phyloP scores from a whole-genome alignment of 176 grass and related monocot species.

The Cocos nucifera region DNA sequence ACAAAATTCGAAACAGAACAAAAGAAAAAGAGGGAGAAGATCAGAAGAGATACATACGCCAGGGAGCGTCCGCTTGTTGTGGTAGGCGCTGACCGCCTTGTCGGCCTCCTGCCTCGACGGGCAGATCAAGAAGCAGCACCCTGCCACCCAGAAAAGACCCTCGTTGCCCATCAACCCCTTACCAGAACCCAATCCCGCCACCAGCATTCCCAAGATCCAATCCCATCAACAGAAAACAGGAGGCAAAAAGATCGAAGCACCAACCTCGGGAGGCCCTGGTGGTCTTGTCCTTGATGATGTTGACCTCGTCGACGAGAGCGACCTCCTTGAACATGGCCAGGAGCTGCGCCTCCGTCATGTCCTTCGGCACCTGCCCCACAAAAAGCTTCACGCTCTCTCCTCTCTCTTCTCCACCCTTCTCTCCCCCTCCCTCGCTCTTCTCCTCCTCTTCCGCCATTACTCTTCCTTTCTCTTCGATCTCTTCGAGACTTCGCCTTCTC shows the following conservation, averaged over 20 bases:
- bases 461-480: constrained; percentile 11
- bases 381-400: constrained; percentile 21
- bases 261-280: not conserved
- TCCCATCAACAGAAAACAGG: not conserved
- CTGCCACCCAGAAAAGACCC: not conserved
- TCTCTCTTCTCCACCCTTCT: not conserved
- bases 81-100: constrained; percentile 83
- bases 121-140: constrained; percentile 81
- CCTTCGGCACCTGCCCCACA: constrained; percentile 34
- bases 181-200: constrained; percentile 7
- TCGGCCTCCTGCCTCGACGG: constrained; percentile 84
- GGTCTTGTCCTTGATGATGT: constrained; percentile 11
- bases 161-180: constrained; percentile 12
- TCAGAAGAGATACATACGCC: constrained; percentile 45
- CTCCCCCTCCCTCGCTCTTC: not conserved
- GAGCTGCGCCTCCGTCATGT: constrained; percentile 30
- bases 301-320: constrained; percentile 6
- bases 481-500: not conserved
- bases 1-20: no score
- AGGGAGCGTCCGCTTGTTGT: constrained; percentile 79
- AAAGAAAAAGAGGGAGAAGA: not conserved
- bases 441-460: constrained; percentile 26
- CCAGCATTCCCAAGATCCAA: not conserved
- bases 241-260: not conserved
- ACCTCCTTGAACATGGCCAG: constrained; percentile 11